A percentile compares a stretch with the other conserved stretches of the same genome.
phyloP scores from a whole-genome alignment of 2,329 filamentous ascomycete genomes.

The Coleophoma cylindrospora region DNA sequence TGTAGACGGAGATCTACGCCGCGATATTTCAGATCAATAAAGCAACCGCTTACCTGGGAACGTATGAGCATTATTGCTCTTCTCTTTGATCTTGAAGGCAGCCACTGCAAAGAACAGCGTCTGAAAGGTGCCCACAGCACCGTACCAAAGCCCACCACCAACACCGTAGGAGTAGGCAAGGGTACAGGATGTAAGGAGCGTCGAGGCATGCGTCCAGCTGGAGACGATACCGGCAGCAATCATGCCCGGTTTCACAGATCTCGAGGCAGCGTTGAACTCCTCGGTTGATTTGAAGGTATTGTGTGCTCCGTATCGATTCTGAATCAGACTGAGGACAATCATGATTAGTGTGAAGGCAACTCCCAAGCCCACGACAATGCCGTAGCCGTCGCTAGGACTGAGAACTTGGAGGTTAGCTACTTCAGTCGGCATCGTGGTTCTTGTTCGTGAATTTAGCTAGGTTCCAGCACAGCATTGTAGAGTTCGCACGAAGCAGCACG shows the following conservation, averaged over 20 bases:
- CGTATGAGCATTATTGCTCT: too few relatives aligned
- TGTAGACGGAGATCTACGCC: too few relatives aligned
- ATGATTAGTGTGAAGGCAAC: slow-evolving; percentile 8
- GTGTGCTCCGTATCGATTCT: slow-evolving; percentile 3
- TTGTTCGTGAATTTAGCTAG: too few relatives aligned
- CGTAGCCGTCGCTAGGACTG: slow-evolving; percentile 6
- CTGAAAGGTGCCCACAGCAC: too few relatives aligned
- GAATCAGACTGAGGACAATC: slow-evolving; percentile 4
- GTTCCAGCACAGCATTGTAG: too few relatives aligned
- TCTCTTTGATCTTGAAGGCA: too few relatives aligned
- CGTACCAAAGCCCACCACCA: too few relatives aligned
- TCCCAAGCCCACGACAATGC: slow-evolving; percentile 10
- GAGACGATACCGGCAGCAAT: slow-evolving; percentile 6
- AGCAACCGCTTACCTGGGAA: too few relatives aligned
- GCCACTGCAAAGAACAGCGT: too few relatives aligned
- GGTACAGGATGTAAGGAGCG: slow-evolving; percentile 1
- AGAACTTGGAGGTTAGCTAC: slow-evolving; percentile 1
- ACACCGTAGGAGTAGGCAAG: background rate
- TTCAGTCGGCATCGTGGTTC: background rate
- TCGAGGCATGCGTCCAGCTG: slow-evolving; percentile 1
- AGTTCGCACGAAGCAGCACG: too few relatives aligned
- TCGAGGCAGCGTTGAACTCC: slow-evolving; percentile 6
- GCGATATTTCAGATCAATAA: too few relatives aligned
- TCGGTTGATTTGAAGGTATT: slow-evolving; percentile 5
- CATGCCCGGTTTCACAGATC: slow-evolving; percentile 5